Conservation (phyloP, 2,329 filamentous ascomycete genomes). For the Pseudogymnoascus sp. region DNA sequence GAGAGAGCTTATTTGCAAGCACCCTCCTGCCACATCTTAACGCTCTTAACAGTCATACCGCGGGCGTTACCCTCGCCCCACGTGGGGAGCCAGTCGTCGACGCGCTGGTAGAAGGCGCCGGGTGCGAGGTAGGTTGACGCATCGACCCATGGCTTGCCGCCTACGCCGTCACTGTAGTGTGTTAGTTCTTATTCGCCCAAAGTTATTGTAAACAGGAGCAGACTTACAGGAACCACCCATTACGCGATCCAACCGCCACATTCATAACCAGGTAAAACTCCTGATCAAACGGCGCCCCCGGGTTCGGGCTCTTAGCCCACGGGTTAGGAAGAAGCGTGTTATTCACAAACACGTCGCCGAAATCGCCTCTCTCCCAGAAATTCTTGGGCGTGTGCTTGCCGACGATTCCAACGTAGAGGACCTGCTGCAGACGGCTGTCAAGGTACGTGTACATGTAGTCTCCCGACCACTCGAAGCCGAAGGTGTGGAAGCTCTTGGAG, state of each 20-base stretch:
- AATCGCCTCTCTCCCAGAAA: constrained; percentile 38
- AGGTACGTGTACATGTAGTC: constrained; percentile 48
- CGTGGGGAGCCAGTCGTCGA: constrained; percentile 38
- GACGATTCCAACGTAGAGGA: constrained; percentile 34
- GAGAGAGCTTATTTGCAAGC: constrained; percentile 15
- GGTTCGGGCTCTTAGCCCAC: constrained; percentile 30
- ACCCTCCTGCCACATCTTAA: constrained; percentile 42
- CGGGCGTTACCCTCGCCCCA: constrained; percentile 38
- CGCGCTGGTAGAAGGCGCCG: constrained; percentile 38
- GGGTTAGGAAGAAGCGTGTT: constrained; percentile 37
- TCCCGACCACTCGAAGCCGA: constrained; percentile 45
- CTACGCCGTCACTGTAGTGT: constrained; percentile 33
- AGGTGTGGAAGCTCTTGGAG: constrained; percentile 41
- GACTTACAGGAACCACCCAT: constrained; percentile 41
- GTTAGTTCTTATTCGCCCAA: constrained; percentile 11
- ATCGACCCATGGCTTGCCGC: constrained; percentile 42
- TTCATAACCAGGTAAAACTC: constrained; percentile 45
- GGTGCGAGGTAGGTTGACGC: constrained; percentile 31
- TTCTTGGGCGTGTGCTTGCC: constrained; percentile 21
- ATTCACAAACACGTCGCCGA: constrained; percentile 35
- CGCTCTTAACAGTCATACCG: constrained; percentile 40
- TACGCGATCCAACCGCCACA: constrained; percentile 43
- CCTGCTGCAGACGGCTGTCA: constrained; percentile 37
- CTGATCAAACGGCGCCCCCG: constrained; percentile 45
- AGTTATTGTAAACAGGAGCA: not conserved